Percentiles rank a stretch among this genome's conserved stretches.
Conservation (phyloP, 2,329 filamentous ascomycete genomes). For the Fusarium sp. region DNA sequence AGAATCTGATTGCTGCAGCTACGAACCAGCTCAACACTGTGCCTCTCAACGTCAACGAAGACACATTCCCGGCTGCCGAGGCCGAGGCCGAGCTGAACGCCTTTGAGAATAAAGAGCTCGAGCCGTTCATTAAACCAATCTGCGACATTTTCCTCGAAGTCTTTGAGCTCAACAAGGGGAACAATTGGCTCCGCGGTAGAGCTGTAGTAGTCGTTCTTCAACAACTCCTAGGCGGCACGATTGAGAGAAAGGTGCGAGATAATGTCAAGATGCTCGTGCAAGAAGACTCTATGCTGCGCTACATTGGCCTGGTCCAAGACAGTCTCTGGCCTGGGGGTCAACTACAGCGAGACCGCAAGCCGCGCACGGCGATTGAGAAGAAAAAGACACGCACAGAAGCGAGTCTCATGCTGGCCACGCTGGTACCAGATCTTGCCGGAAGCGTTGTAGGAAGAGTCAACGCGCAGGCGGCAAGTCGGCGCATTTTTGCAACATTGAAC, state of each 20-base stretch:
- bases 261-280: conserved; percentile 78
- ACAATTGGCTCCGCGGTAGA: conserved; percentile 95
- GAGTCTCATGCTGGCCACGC: conserved; percentile 86
- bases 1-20: conserved; percentile 87
- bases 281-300: conserved; percentile 82
- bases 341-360: conserved; percentile 60
- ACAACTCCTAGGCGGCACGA: conserved; percentile 93
- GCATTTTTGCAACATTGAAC: conserved; percentile 91
- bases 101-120: conserved; percentile 88
- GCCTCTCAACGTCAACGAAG: conserved; percentile 65
- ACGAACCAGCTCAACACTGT: conserved; percentile 71
- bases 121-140: conserved; percentile 98
- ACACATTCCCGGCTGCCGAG: conserved; percentile 71
- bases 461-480: conserved; percentile 88
- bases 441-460: conserved; percentile 95
- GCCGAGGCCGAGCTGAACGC: conserved; percentile 94
- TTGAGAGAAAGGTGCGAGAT: conserved; percentile 94
- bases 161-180: conserved; percentile 93
- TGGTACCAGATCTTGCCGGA: conserved; percentile 90
- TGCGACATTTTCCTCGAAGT: conserved; percentile 97
- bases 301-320: conserved; percentile 79
- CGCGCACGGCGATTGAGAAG: conserved; percentile 79
- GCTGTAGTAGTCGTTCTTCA: conserved; percentile 97
- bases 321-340: conserved; percentile 84
- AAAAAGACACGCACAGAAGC: conserved; percentile 87